A percentile compares a stretch with the other conserved stretches of the same genome.
Conservation (phyloP, 805 yeast genomes). For the Candida sakaeoensis region DNA sequence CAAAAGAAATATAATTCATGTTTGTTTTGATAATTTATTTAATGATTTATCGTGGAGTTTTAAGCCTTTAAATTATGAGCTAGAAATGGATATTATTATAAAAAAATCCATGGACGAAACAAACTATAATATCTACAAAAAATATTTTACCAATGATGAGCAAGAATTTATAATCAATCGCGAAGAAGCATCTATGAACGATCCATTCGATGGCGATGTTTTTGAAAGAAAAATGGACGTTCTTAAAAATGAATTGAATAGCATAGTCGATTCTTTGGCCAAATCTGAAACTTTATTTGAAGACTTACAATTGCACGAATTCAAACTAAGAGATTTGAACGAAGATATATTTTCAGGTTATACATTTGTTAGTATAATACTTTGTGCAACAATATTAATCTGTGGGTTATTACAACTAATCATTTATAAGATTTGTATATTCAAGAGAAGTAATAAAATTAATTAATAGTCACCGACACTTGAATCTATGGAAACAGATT, state of each 20-base stretch:
- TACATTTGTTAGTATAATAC: constrained; percentile 24
- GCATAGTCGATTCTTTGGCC: constrained; percentile 27
- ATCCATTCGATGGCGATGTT: constrained; percentile 14
- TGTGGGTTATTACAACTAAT: constrained; percentile 31
- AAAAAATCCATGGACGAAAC: constrained; percentile 30
- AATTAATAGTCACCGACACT: too few species aligned
- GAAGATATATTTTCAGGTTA: constrained; percentile 35
- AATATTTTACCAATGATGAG: constrained; percentile 24
- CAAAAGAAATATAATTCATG: constrained; percentile 19
- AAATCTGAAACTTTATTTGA: constrained; percentile 24
- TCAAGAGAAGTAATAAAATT: constrained; percentile 21
- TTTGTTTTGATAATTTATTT: constrained; percentile 42
- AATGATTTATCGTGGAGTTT: constrained; percentile 42
- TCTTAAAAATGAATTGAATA: constrained; percentile 29
- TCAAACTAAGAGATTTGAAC: constrained; percentile 32
- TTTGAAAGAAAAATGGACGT: constrained; percentile 28
- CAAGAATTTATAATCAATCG: neutral
- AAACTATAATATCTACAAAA: constrained; percentile 27
- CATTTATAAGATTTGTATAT: constrained; percentile 24
- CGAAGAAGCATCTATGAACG: constrained; percentile 5
- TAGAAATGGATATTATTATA: constrained; percentile 32
- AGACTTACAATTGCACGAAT: constrained; percentile 31
- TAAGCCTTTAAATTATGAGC: constrained; percentile 27
- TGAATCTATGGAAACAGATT: too few species aligned
- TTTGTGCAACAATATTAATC: constrained; percentile 23